Base-by-base conservation (phyloP, 2,329 filamentous ascomycete genomes). In the Drechmeria coniospora region DNA sequence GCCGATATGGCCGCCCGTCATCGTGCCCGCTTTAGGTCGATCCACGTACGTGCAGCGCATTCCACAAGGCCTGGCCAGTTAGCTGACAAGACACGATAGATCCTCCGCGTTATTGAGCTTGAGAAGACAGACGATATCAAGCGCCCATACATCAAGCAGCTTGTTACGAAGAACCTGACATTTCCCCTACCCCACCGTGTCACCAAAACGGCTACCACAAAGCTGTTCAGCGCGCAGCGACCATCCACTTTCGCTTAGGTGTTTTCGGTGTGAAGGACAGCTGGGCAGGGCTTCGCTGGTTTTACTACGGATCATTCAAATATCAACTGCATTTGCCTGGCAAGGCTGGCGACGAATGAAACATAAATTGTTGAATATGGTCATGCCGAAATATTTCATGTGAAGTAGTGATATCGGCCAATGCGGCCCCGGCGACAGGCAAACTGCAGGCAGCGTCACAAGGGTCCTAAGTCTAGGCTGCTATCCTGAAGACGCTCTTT, bases 1-100 rank as follows among this genome's bases (percentile, higher is more conserved):
- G 81, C 90, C 66, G 90, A 98, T 71, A 95, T 98, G 90, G 84
- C 90, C 49, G 87, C 92, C 62, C 83, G 90, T 61, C 90, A 98
- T 77, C 84, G 53, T 47, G 79, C 90, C 56, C 82, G 90, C 54
- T 98, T 98, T 74, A 77, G 90, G 66, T 92, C 82, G 49, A 90
- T 98, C 61, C 86, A 94, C 75, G 87, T 94, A 84, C 43, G 86
- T 71, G 9, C 15, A 26, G 23, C 23, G 9, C 26, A 17, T 12
- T 3, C 5, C 5, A 6, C 8, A 15, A 11, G 20, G 16, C 15
- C n/a, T 14, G 14, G 9, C 5, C 12, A 23, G 27, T 8, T 8
- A 17, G 9, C 25, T 38, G 28, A 37, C 38, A 25, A 26, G 25
- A 36, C 30, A 38, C 35, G 8, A 8, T 10, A 95, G 87, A 87